A percentile compares a stretch with the other conserved stretches of the same genome.
Evolutionary conservation across 441 rosid species (phyloP).

Genomic region (Pelargonium citronellum): DNA sequence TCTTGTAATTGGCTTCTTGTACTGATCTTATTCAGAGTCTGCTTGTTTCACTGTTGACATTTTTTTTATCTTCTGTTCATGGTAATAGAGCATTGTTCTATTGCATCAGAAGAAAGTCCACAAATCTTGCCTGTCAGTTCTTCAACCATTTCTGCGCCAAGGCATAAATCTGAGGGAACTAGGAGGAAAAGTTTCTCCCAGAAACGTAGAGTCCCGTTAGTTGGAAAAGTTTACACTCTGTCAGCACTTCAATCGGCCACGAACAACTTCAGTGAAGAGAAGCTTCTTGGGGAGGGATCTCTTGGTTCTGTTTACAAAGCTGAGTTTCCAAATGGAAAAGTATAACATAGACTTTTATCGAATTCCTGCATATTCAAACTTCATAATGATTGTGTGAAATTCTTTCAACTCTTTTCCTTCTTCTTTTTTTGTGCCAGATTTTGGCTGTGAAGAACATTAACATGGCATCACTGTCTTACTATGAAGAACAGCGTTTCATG

Average conservation of each 20-base stretch:
- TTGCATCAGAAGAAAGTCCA: conserved; percentile 48
- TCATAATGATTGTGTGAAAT: neutral
- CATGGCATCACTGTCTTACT: conserved; percentile 59
- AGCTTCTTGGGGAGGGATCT: conserved; percentile 77
- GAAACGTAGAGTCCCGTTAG: conserved; percentile 39
- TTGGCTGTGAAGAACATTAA: conserved; percentile 71
- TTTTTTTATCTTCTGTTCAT: conserved; percentile 14
- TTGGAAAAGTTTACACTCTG: conserved; percentile 51
- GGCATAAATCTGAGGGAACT: conserved; percentile 30
- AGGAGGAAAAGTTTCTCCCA: conserved; percentile 50
- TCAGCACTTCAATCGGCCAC: conserved; percentile 79
- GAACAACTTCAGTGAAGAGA: conserved; percentile 64
- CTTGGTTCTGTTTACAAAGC: conserved; percentile 92
- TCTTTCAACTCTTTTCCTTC: neutral
- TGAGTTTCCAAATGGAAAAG: conserved; percentile 68
- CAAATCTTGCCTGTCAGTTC: conserved; percentile 37
- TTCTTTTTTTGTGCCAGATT: conserved; percentile 37
- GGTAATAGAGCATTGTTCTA: conserved; percentile 29
- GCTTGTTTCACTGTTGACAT: conserved; percentile 2
- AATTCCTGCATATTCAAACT: conserved; percentile 13
- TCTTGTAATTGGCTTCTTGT: neutral
- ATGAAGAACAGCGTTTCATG: conserved; percentile 74
- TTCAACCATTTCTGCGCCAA: conserved; percentile 35
- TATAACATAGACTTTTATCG: conserved; percentile 21
- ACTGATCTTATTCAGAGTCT: neutral